These are phyloP conservation scores for Calonectria hongkongensis DNA, from an alignment of 2,329 filamentous ascomycete genomes.

Conservation along the genomic window DNA sequence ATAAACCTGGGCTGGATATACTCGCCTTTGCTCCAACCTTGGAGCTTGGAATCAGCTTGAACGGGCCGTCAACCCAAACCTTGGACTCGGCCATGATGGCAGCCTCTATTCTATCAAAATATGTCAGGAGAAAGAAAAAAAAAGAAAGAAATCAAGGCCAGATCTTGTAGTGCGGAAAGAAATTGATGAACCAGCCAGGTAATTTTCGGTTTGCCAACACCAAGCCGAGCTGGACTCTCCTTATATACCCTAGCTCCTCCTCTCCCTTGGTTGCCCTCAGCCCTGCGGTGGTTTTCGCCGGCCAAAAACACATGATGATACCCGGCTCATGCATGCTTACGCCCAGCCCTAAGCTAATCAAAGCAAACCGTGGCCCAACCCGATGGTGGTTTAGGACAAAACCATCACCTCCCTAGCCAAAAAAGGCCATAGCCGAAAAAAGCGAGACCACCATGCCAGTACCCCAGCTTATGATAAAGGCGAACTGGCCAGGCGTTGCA, in stretches of 20 bases:
- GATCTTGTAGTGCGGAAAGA: not conserved
- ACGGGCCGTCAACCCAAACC: constrained; percentile 60
- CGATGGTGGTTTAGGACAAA: not conserved
- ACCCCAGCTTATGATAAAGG: not conserved
- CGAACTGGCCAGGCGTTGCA: constrained; percentile 25
- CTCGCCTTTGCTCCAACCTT: constrained; percentile 50
- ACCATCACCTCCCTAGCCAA: not conserved
- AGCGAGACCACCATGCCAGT: constrained; percentile 1
- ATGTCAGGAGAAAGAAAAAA: not conserved
- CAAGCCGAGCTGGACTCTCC: not conserved
- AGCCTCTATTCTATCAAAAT: not conserved
- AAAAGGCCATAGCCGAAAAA: not conserved
- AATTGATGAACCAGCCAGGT: not conserved
- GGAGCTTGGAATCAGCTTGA: constrained; percentile 55
- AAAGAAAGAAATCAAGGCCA: not conserved
- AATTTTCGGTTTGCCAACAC: not conserved
- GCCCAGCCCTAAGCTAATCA: constrained; percentile 6
- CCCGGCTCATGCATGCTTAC: constrained; percentile 8
- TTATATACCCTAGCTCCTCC: constrained; percentile 1
- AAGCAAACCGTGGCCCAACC: not conserved
- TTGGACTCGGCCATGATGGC: constrained; percentile 44
- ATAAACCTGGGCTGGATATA: not conserved
- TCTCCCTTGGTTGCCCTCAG: not conserved
- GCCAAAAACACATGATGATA: constrained; percentile 8
- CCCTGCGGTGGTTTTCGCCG: not conserved